These are phyloP conservation scores for Ulota crispa DNA, from an alignment of 225 moss, liverwort and hornwort genomes.

Conservation along the genomic window DNA sequence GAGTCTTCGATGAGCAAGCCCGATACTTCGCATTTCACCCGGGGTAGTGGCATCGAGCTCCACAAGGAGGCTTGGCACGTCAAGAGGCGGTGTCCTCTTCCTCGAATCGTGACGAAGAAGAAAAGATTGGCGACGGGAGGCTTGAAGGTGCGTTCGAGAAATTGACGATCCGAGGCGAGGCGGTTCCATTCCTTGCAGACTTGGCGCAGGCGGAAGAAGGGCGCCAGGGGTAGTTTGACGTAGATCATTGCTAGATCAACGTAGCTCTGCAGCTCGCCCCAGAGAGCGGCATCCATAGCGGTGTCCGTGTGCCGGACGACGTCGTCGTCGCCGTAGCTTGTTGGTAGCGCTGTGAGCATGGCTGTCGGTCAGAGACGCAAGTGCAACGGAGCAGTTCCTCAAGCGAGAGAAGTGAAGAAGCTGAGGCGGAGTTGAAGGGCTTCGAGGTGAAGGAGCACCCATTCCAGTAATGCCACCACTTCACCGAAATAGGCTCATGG, in stretches of 20 bases:
- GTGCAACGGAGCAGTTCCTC: no score
- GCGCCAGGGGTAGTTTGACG: neutral
- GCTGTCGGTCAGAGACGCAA: neutral
- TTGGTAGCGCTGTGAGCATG: neutral
- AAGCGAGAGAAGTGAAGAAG: neutral
- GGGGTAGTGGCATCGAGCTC: neutral
- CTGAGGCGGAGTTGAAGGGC: neutral
- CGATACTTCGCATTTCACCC: neutral
- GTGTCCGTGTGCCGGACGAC: neutral
- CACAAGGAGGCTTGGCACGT: neutral
- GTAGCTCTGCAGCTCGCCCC: conserved; percentile 1
- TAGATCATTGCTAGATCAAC: neutral
- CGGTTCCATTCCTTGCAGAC: conserved; percentile 31
- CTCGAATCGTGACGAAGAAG: neutral
- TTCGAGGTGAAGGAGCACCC: neutral
- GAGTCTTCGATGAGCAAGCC: conserved; percentile 24
- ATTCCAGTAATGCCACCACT: neutral
- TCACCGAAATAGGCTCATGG: no score
- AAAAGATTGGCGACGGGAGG: neutral
- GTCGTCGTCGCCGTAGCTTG: neutral
- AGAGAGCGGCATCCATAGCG: neutral
- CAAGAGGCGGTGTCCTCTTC: neutral
- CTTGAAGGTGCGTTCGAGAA: neutral
- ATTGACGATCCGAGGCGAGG: neutral
- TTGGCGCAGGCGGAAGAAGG: conserved; percentile 15